A percentile compares a stretch with the other conserved stretches of the same genome.
phyloP scores from a whole-genome alignment of 331 rosid genomes.

The Arachis monticola region DNA sequence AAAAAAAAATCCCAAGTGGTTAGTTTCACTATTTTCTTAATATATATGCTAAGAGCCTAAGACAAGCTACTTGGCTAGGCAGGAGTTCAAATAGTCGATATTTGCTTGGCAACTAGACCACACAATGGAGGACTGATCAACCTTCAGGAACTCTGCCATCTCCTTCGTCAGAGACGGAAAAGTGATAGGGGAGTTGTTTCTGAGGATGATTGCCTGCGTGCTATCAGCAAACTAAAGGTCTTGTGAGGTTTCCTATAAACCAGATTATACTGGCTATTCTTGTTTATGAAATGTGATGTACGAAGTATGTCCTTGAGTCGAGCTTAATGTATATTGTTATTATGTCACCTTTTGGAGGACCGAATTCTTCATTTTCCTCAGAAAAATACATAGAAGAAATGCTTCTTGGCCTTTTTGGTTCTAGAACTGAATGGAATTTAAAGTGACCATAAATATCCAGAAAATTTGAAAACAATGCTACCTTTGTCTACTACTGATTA shows the following conservation, averaged over 20 bases:
- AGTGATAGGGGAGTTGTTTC: slow-evolving; percentile 87
- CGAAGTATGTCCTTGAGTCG: not conserved
- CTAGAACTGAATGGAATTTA: not conserved
- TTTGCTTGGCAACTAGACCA: slow-evolving; percentile 89
- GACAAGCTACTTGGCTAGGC: slow-evolving; percentile 56
- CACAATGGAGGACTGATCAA: slow-evolving; percentile 93
- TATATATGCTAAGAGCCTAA: slow-evolving; percentile 43
- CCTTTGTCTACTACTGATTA: not conserved
- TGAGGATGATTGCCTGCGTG: slow-evolving; percentile 96
- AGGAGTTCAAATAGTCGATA: slow-evolving; percentile 97
- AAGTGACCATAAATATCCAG: not conserved
- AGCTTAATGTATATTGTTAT: not conserved
- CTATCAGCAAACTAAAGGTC: slow-evolving; percentile 95
- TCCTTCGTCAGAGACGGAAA: slow-evolving; percentile 78
- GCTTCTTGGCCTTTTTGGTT: not conserved
- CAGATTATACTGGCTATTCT: slow-evolving; percentile 1
- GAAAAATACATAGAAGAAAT: not conserved
- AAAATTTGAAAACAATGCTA: not conserved
- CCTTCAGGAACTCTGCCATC: slow-evolving; percentile 80
- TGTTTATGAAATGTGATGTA: slow-evolving; percentile 7
- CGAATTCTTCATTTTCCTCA: slow-evolving; percentile 10
- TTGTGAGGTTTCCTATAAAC: slow-evolving; percentile 28
- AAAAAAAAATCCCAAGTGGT: not conserved
- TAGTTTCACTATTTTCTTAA: slow-evolving; percentile 23
- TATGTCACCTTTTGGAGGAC: slow-evolving; percentile 7